Percentiles rank a stretch among this genome's conserved stretches.
These are phyloP conservation scores for Centaurea solstitialis DNA, from an alignment of 129 eudicot species.

Conservation along the genomic window DNA sequence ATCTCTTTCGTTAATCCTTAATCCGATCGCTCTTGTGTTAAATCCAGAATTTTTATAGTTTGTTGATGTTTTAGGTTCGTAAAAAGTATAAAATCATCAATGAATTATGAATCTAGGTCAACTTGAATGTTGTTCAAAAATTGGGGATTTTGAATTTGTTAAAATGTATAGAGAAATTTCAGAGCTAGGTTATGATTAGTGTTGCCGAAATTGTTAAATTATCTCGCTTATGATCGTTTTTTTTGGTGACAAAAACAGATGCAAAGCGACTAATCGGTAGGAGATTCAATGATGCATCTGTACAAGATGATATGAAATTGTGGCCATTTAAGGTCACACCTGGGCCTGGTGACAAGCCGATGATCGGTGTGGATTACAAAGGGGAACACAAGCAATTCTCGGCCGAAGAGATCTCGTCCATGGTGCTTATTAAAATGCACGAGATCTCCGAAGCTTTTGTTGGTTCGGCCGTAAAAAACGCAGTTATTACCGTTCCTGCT, in stretches of 20 bases:
- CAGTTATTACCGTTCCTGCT: slow-evolving; percentile 48
- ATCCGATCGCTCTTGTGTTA: not conserved
- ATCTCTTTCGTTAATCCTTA: not conserved
- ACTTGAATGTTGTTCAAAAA: not conserved
- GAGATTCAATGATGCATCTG: slow-evolving; percentile 18
- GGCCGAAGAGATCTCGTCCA: slow-evolving; percentile 43
- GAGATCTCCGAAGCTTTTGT: slow-evolving; percentile 38
- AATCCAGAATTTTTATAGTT: not conserved
- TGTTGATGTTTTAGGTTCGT: not conserved
- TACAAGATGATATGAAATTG: slow-evolving; percentile 9
- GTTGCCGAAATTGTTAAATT: not conserved
- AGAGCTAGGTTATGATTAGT: not conserved
- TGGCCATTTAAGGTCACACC: slow-evolving; percentile 18
- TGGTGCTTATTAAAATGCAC: slow-evolving; percentile 45
- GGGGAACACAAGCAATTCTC: slow-evolving; percentile 43
- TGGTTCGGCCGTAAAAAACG: slow-evolving; percentile 38
- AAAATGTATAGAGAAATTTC: not conserved
- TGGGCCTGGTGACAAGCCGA: slow-evolving; percentile 6
- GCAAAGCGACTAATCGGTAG: slow-evolving; percentile 13
- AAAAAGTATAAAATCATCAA: not conserved
- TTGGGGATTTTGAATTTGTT: not conserved
- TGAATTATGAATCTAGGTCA: not conserved
- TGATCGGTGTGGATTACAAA: slow-evolving; percentile 5
- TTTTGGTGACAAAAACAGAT: not conserved
- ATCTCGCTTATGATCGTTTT: not conserved